Evolutionary conservation across 208 protist species (phyloP), one percentile per base, ranked within the genome.

Genomic region (Acanthamoeba castellanii): DNA sequence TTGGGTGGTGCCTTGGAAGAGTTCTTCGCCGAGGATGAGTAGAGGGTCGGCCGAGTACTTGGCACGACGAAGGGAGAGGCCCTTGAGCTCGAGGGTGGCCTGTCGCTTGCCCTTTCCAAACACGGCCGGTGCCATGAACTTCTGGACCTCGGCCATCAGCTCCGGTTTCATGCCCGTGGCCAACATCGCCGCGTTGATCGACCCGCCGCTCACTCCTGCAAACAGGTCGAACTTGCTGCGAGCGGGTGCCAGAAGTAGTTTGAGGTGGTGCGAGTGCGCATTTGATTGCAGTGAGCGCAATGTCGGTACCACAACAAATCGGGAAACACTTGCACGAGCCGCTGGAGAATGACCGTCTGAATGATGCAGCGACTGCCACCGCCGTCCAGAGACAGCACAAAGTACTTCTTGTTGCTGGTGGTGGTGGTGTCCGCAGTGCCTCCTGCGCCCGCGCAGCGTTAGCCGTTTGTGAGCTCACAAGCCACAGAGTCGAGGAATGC

Each of bases 11-110:
- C 84, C 84, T 47, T 70, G 55, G 84, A 90, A 90, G 30, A 90
- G 59, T n/a, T 90, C 84, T 37, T 90, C 84, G 32, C 84, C 84
- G 32, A 90, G 37, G 30, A 90, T 90, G 59, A 70, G 59, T 18
- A 90, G 84, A 9, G 84, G 84, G 59, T 90, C 84, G n/a, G 84
- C 59, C 84, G 84, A 90, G 22, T 90, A 90, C 47, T 90, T 90
- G 72, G 72, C 72, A 4, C 72, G 72, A 4, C 84, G n/a, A 5
- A 90, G 59, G 34, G 84, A 61, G 37, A 90, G 84, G 37, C 84
- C 84, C 52, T 90, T 90, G 59, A 90, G 84, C 37, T 90, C 84
- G 32, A 90, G 84, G 5, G 84, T 90, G 50, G 84, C 84, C 59
- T 90, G 84, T n/a, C 84, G 50, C 59, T 90, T 90, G 50, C 84